Conservation (phyloP, 306 rosid genomes). For the Ziziphus jujuba region DNA sequence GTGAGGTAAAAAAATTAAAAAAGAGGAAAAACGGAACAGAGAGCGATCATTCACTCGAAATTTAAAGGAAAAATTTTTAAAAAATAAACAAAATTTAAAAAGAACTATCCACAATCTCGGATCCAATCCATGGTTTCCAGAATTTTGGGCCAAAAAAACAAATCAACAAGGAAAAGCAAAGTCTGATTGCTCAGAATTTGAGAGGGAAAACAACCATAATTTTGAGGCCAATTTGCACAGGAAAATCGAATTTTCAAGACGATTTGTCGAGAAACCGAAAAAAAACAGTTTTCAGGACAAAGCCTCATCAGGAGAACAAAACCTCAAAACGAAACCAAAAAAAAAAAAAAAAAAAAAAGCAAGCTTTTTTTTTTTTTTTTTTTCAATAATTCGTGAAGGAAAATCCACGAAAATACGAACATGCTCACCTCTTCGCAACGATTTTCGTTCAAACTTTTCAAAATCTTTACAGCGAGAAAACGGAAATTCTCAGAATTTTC, state of each 20-base stretch:
- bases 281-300: slow-evolving; percentile 18
- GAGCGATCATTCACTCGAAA: slow-evolving; percentile 12
- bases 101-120: slow-evolving; percentile 25
- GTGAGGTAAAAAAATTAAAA: background rate
- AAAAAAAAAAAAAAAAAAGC: slow-evolving; percentile 15
- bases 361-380: too few species aligned
- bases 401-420: slow-evolving; percentile 29
- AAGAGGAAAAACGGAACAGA: background rate
- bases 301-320: slow-evolving; percentile 37
- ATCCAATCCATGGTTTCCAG: slow-evolving; percentile 42
- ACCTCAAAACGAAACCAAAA: too few species aligned
- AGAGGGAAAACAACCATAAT: slow-evolving; percentile 15
- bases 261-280: slow-evolving; percentile 18
- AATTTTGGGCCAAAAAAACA: slow-evolving; percentile 20
- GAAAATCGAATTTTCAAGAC: slow-evolving; percentile 20
- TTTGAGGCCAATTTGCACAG: slow-evolving; percentile 18
- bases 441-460: slow-evolving; percentile 30
- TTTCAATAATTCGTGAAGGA: slow-evolving; percentile 14
- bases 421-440: slow-evolving; percentile 51
- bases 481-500: slow-evolving; percentile 35
- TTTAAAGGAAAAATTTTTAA: background rate
- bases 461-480: slow-evolving; percentile 29
- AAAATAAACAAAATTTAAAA: slow-evolving; percentile 3
- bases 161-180: slow-evolving; percentile 6
- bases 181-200: slow-evolving; percentile 16